A percentile compares a stretch with the other conserved stretches of the same genome.
These are phyloP conservation scores for Ascoidea tarda DNA, from an alignment of 805 yeast genomes.

Conservation along the genomic window DNA sequence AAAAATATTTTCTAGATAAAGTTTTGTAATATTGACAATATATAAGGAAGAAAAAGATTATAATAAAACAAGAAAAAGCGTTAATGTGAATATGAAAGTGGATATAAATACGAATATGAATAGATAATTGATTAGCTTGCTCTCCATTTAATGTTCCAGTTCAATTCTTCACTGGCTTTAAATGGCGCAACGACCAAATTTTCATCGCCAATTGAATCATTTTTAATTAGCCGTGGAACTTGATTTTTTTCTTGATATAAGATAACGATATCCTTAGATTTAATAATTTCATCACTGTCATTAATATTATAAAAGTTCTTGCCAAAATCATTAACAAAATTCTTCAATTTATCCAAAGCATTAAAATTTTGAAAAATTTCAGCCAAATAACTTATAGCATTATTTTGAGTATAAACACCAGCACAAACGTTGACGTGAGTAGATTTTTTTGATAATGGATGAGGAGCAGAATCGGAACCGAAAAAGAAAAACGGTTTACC, in stretches of 20 bases:
- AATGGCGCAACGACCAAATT: conserved; percentile 65
- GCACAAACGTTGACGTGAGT: conserved; percentile 83
- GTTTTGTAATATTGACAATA: too few relatives aligned
- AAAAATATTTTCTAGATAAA: too few relatives aligned
- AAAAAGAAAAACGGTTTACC: conserved; percentile 90
- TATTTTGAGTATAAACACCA: conserved; percentile 91
- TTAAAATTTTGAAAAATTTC: conserved; percentile 62
- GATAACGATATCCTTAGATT: conserved; percentile 31
- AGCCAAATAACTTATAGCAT: conserved; percentile 73
- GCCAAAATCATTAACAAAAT: conserved; percentile 69
- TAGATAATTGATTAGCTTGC: conserved; percentile 3
- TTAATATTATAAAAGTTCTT: conserved; percentile 51
- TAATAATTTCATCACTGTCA: conserved; percentile 22
- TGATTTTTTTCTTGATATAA: conserved; percentile 37
- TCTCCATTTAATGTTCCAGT: conserved; percentile 70
- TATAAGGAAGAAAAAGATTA: too few relatives aligned
- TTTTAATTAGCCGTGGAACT: conserved; percentile 46
- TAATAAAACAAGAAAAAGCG: too few relatives aligned
- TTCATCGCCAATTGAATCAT: conserved; percentile 21
- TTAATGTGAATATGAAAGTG: not conserved
- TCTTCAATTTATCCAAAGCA: conserved; percentile 50
- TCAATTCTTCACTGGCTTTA: conserved; percentile 61
- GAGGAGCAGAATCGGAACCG: conserved; percentile 98
- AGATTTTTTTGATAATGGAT: conserved; percentile 68
- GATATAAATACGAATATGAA: too few relatives aligned